Evolutionary conservation across 176 grass and related monocot species (phyloP).

Genomic region (Thinopyrum elongatum): DNA sequence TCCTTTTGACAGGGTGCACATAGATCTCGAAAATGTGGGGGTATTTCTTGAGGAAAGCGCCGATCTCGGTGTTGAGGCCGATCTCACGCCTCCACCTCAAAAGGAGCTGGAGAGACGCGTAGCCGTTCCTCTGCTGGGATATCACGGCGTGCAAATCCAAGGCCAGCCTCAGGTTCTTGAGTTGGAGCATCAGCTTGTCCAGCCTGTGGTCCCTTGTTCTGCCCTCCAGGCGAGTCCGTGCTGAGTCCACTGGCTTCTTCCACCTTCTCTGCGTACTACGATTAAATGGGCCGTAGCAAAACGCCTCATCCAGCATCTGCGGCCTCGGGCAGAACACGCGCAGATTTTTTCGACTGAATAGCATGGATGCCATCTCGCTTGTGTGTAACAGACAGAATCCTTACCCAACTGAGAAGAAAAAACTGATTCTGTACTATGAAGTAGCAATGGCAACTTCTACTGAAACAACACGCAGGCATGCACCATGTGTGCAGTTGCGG

Average conservation of each 20-base stretch:
- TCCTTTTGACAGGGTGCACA: constrained; percentile 47
- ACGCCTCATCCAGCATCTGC: not conserved
- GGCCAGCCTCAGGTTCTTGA: constrained; percentile 51
- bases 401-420: too few species aligned
- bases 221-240: constrained; percentile 49
- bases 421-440: too few species aligned
- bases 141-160: constrained; percentile 49
- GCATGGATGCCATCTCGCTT: not conserved
- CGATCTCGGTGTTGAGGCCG: constrained; percentile 47
- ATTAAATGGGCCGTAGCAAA: constrained; percentile 28
- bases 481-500: not conserved
- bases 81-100: constrained; percentile 52
- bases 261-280: constrained; percentile 41
- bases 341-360: not conserved
- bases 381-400: not conserved
- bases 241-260: constrained; percentile 60
- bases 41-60: constrained; percentile 60
- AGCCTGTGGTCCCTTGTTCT: constrained; percentile 64
- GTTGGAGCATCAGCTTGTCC: constrained; percentile 55
- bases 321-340: not conserved
- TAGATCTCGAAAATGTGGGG: constrained; percentile 59
- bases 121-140: constrained; percentile 55
- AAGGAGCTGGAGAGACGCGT: constrained; percentile 62
- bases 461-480: not conserved
- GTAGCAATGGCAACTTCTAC: not conserved